phyloP scores from a whole-genome alignment of 192 early-diverging fungal genomes.

The Coemansia sp. region DNA sequence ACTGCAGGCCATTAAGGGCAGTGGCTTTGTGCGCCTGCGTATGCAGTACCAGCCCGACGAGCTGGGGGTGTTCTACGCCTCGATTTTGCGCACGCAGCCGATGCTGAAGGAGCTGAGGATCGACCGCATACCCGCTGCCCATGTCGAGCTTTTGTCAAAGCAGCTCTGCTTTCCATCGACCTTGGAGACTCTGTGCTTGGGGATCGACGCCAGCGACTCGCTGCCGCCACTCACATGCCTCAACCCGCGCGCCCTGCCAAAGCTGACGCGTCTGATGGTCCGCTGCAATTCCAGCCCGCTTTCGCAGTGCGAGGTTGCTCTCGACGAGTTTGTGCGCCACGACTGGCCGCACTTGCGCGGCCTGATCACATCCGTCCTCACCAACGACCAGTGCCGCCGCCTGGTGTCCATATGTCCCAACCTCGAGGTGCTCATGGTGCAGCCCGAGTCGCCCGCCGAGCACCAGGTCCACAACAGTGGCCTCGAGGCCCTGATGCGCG shows the following conservation, averaged over 20 bases:
- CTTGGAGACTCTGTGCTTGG: constrained; percentile 50
- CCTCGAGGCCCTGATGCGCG: constrained; percentile 42
- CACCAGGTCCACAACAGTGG: constrained; percentile 54
- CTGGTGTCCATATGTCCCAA: constrained; percentile 35
- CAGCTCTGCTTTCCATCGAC: constrained; percentile 51
- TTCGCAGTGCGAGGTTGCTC: constrained; percentile 37
- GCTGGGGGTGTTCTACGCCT: constrained; percentile 54
- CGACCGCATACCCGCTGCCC: constrained; percentile 41
- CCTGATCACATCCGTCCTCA: constrained; percentile 46
- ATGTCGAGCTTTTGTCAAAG: constrained; percentile 43
- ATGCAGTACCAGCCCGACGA: constrained; percentile 56
- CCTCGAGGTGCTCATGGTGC: constrained; percentile 51
- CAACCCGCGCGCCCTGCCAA: constrained; percentile 45
- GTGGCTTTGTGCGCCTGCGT: constrained; percentile 39
- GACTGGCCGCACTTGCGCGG: constrained; percentile 50
- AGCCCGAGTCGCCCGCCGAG: constrained; percentile 51
- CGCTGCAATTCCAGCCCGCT: constrained; percentile 49
- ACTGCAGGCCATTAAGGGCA: constrained; percentile 36
- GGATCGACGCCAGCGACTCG: constrained; percentile 46
- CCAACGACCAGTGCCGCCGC: constrained; percentile 43
- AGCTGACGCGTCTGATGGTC: constrained; percentile 48
- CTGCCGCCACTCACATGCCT: constrained; percentile 44
- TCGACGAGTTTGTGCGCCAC: constrained; percentile 49
- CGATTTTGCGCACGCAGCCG: constrained; percentile 47
- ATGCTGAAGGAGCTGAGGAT: constrained; percentile 49